Evolutionary conservation across 192 early-diverging fungal genomes (phyloP), one percentile per base, ranked within the genome.

Genomic region (Backusella macrospora): DNA sequence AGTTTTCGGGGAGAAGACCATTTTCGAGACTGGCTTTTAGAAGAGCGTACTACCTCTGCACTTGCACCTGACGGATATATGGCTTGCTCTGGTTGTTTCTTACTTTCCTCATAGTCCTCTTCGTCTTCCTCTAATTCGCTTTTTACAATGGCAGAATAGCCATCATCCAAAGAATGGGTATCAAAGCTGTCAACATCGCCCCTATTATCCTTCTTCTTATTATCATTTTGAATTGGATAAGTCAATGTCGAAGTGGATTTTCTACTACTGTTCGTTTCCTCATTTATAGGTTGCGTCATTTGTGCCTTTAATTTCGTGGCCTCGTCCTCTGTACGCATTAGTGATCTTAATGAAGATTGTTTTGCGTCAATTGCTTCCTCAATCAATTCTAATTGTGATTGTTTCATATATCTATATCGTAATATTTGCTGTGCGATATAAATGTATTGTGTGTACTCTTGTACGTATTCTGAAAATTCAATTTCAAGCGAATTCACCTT

Each of bases 1-100:
- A 88, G 68, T 21, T 83, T 84, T 23, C 83, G 68, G 37, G 77
- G 68, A 8, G 81, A 78, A 34, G 81, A 86, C 65, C 83, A 81
- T 64, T 81, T 73, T 49, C 77, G 80, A n/a, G 62, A 62, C 40
- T 74, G 72, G 38, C 72, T 76, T 68, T 77, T 84, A 4, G 59
- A 42, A 3, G 68, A 47, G 64, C 47, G 72, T 38, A 75, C 48
- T 12, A 40, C 45, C 12, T 48, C 52, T 34, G 67, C 74, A 75
- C 52, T 62, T 37, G 74, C 74, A 63, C 55, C 66, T 18, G 52
- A 26, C 6, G 74, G 74, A 47, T 75, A 75, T 8, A 45, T 43
- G 10, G 8, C 40, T 14, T 63, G 38, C 42, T 74, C 38, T 46
- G 45, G 14, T 46, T 46, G 45, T 14, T 26, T 49, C n/a, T 49